Base-by-base conservation (phyloP, 768 basidiomycete genomes). In the Termitomyces sp. region DNA sequence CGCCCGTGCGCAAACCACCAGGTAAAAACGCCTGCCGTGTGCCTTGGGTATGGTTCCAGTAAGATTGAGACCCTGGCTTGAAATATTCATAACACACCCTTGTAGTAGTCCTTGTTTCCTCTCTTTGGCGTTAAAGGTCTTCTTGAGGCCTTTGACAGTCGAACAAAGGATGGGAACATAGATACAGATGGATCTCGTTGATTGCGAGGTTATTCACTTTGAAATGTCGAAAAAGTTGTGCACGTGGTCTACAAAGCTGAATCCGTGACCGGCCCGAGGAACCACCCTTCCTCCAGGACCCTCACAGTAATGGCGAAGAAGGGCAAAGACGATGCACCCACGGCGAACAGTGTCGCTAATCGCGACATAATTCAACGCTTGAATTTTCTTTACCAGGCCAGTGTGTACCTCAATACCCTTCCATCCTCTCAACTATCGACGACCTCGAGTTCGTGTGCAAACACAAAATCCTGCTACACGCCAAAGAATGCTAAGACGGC, bases 91-190 rank as follows among this genome's bases (percentile, higher is more conserved):
- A 58, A 38, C 72, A n/a, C 7, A 89, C 96, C 96, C 73, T 98
- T 98, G 80, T 97, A 98, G 69, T 80, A 98, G 68, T 99, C 93
- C 67, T 98, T 98, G 76, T 97, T 97, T 16, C 84, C 96, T 48
- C 86, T 75, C 70, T 98, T 98, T 0, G 91, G 78, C 0, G 88
- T 94, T 51, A 98, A 76, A 2, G 94, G 83, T 26, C 84, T 77
- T 56, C 96, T 79, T 0, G 90, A 92, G 22, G 94, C 94, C 67
- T 94, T 95, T 33, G 90, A 90, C 3, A 87, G 75, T 55, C 83
- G 76, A n/a, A 74, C 76, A 16, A 81, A 68, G 22, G 92, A 88
- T 5, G 89, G 81, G 65, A 84, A 79, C 90, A 92, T 92, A 61
- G 30, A 61, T 55, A 54, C 50, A 52, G 38, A 38, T 53, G 51